phyloP scores from a whole-genome alignment of 805 yeast species.

The Saturnispora hagleri region DNA sequence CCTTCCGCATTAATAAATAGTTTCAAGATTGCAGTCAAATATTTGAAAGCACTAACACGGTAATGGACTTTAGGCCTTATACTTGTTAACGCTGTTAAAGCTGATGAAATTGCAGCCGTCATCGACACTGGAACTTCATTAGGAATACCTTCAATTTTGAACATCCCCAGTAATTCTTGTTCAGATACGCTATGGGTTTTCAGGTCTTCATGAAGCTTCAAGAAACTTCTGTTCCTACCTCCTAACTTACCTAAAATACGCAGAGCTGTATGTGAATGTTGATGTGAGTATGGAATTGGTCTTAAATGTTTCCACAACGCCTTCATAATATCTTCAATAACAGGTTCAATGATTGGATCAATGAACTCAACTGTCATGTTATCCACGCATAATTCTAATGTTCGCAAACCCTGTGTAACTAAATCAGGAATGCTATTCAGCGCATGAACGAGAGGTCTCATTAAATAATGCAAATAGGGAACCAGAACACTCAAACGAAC shows the following conservation, averaged over 20 bases:
- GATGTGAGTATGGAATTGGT: conserved; percentile 92
- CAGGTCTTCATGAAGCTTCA: conserved; percentile 66
- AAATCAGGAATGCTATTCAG: conserved; percentile 84
- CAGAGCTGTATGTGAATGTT: conserved; percentile 89
- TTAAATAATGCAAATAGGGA: conserved; percentile 80
- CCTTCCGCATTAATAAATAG: conserved; percentile 53
- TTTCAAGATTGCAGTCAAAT: conserved; percentile 55
- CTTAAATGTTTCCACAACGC: conserved; percentile 85
- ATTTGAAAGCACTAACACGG: conserved; percentile 68
- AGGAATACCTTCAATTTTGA: conserved; percentile 61
- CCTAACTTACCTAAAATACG: conserved; percentile 92
- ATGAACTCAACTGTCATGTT: conserved; percentile 93
- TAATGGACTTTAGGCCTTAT: conserved; percentile 54
- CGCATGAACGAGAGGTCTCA: conserved; percentile 88
- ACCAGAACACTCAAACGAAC: conserved; percentile 88
- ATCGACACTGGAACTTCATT: conserved; percentile 61
- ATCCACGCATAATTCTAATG: conserved; percentile 92
- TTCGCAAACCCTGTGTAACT: conserved; percentile 88
- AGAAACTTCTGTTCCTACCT: conserved; percentile 84
- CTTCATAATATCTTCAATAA: conserved; percentile 85
- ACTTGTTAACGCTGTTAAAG: conserved; percentile 67
- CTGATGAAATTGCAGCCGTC: conserved; percentile 76
- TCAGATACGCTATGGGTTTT: conserved; percentile 42
- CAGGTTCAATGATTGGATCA: conserved; percentile 96
- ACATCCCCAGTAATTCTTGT: conserved; percentile 60